Evolutionary conservation across 2,329 filamentous ascomycete species (phyloP).

Genomic region (Metarhizium album): DNA sequence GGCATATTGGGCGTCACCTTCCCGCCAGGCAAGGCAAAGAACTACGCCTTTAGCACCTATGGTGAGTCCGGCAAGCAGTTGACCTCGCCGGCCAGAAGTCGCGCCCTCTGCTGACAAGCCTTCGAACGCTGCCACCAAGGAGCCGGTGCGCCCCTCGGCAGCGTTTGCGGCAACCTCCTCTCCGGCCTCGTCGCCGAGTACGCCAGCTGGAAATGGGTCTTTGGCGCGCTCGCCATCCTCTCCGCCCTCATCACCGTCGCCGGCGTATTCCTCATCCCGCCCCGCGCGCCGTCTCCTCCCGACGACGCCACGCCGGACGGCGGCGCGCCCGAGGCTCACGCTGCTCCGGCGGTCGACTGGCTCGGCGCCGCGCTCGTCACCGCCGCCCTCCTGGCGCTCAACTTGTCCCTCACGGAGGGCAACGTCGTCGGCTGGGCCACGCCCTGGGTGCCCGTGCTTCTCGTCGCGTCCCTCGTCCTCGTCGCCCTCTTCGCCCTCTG

Average conservation of each 20-base stretch:
- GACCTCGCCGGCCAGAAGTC: no score
- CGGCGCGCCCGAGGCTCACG: neutral
- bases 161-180: constrained; percentile 53
- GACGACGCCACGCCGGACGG: neutral
- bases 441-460: constrained; percentile 49
- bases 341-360: constrained; percentile 49
- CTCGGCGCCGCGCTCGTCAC: constrained; percentile 54
- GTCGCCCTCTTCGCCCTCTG: constrained; percentile 47
- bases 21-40: constrained; percentile 56
- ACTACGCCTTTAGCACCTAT: constrained; percentile 58
- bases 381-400: constrained; percentile 46
- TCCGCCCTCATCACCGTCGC: constrained; percentile 44
- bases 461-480: constrained; percentile 46
- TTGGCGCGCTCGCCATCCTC: constrained; percentile 52
- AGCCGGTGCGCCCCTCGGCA: constrained; percentile 54
- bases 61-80: constrained; percentile 22
- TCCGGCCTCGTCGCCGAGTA: constrained; percentile 54
- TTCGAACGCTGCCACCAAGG: no score
- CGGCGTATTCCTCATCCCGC: constrained; percentile 49
- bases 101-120: no score
- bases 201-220: constrained; percentile 55
- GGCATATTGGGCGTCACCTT: constrained; percentile 60
- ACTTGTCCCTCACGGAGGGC: constrained; percentile 58
- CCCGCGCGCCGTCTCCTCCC: constrained; percentile 24
- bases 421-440: constrained; percentile 58